Conservation (phyloP, 345 rosid species). For the Limnanthes douglasii region DNA sequence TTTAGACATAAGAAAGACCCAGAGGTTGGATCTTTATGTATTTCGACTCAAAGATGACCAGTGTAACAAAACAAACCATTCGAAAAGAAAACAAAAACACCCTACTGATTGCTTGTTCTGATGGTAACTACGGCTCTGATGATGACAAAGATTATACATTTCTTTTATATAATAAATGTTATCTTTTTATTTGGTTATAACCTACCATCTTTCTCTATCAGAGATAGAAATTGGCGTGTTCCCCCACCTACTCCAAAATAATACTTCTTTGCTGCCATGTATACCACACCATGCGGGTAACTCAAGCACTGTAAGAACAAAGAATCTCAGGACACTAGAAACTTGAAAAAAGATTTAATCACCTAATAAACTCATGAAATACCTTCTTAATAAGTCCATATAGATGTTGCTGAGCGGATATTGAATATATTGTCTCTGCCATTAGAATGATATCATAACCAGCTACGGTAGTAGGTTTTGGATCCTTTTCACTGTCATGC, state of each 20-base stretch:
- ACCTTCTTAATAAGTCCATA: conserved; percentile 73
- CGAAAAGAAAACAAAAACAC: neutral
- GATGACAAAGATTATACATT: too few relatives aligned
- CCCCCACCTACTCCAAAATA: conserved; percentile 98
- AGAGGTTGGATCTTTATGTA: too few relatives aligned
- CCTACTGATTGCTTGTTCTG: too few relatives aligned
- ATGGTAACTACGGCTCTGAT: too few relatives aligned
- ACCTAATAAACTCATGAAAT: neutral
- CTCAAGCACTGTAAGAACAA: conserved; percentile 36
- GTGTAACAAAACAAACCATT: too few relatives aligned
- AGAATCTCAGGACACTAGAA: neutral
- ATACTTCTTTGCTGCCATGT: conserved; percentile 84
- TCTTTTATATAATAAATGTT: too few relatives aligned
- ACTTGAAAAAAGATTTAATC: neutral
- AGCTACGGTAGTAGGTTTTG: conserved; percentile 9
- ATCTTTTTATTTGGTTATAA: neutral
- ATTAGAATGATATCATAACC: conserved; percentile 76
- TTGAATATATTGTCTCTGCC: conserved; percentile 86
- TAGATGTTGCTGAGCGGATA: conserved; percentile 47
- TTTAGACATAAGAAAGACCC: too few relatives aligned
- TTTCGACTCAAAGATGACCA: too few relatives aligned
- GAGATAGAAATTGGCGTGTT: conserved; percentile 61
- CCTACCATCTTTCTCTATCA: conserved; percentile 75
- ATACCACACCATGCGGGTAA: conserved; percentile 49
- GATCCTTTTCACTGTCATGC: conserved; percentile 18